Percentiles rank a stretch among this genome's conserved stretches.
Evolutionary conservation across 2,329 filamentous ascomycete species (phyloP).

Genomic region (Trichophyton schoenleinii): DNA sequence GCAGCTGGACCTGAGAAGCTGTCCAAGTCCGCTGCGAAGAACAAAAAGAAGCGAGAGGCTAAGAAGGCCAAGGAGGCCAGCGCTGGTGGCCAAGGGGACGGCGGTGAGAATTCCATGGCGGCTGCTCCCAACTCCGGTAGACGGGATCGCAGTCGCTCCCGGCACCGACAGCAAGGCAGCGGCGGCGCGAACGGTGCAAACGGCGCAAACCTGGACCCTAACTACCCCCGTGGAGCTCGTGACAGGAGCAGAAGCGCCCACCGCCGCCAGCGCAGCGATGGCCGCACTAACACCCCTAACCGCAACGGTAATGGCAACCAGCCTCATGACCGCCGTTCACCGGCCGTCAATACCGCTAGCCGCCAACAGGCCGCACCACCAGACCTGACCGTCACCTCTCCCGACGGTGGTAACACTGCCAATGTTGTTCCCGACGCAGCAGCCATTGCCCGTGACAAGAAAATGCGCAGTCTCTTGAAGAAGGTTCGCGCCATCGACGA

Average conservation of each 20-base stretch:
- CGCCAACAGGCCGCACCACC: conserved; percentile 10
- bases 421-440: conserved; percentile 22
- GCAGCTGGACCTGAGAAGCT: conserved; percentile 49
- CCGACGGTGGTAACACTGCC: conserved; percentile 2
- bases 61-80: conserved; percentile 74
- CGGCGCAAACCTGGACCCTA: conserved; percentile 19
- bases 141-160: conserved; percentile 43
- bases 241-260: conserved; percentile 21
- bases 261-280: conserved; percentile 18
- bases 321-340: conserved; percentile 5
- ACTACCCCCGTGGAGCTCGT: conserved; percentile 18
- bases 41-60: conserved; percentile 94
- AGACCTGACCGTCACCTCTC: conserved; percentile 25
- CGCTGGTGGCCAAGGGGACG: conserved; percentile 17
- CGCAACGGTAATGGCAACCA: conserved; percentile 4
- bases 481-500: conserved; percentile 97
- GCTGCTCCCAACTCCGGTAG: conserved; percentile 45
- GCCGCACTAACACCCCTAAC: conserved; percentile 10
- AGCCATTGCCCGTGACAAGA: conserved; percentile 58
- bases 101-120: conserved; percentile 18
- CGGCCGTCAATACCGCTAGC: conserved; percentile 23
- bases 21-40: conserved; percentile 79
- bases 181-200: conserved; percentile 19
- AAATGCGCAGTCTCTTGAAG: conserved; percentile 83
- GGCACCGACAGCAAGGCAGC: conserved; percentile 23